Conservation (phyloP, 139 green algal species). For the Coelastrella sp. region DNA sequence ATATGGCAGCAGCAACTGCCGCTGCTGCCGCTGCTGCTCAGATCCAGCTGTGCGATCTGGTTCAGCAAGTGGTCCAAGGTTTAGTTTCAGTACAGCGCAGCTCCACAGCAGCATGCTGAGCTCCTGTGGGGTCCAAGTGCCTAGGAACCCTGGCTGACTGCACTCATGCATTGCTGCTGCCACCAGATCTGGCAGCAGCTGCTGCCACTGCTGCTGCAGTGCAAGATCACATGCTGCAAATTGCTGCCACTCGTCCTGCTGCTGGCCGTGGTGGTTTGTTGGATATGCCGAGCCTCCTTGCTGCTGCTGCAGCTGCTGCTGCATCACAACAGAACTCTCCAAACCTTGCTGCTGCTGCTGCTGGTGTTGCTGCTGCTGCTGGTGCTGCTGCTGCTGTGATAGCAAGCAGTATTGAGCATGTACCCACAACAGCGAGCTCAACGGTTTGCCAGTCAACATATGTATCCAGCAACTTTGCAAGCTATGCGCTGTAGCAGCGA, state of each 20-base stretch:
- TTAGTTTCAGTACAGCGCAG: slow-evolving; percentile 19
- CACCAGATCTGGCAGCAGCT: slow-evolving; percentile 32
- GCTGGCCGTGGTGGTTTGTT: too few relatives aligned
- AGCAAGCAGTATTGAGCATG: slow-evolving; percentile 6
- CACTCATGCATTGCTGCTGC: slow-evolving; percentile 27
- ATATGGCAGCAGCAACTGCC: not conserved
- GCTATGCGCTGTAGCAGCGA: not conserved
- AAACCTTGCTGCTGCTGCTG: slow-evolving; percentile 13
- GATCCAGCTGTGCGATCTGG: not conserved
- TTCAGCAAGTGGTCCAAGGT: not conserved
- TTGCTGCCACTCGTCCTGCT: not conserved
- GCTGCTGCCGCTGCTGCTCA: not conserved
- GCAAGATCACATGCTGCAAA: not conserved
- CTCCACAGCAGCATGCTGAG: slow-evolving; percentile 51
- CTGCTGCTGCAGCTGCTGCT: slow-evolving; percentile 29
- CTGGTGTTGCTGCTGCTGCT: slow-evolving; percentile 42
- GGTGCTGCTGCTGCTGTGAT: slow-evolving; percentile 12
- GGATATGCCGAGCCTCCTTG: too few relatives aligned
- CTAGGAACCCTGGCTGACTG: slow-evolving; percentile 31
- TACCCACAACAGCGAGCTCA: slow-evolving; percentile 45
- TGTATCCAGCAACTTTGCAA: slow-evolving; percentile 18
- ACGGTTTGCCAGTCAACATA: slow-evolving; percentile 23
- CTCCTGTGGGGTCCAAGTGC: slow-evolving; percentile 42
- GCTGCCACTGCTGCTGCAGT: slow-evolving; percentile 23
- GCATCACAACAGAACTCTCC: too few relatives aligned